Base-by-base conservation (phyloP, 768 basidiomycete species). In the Rhizopogon sp. region DNA sequence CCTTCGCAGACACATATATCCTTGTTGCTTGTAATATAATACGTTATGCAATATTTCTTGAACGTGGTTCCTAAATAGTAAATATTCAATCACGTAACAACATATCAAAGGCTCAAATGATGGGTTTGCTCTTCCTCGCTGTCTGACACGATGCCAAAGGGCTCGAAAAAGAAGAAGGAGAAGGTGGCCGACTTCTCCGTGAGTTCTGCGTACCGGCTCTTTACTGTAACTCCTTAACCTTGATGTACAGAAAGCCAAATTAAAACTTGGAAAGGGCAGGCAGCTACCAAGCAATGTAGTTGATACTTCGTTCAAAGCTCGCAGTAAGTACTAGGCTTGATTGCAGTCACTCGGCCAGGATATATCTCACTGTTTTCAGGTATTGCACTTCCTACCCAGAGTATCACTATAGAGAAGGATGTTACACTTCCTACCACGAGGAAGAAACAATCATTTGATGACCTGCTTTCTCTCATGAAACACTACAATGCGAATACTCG, bases 191-290 rank as follows among this genome's bases (percentile, higher is more conserved):
- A 98, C 69, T 97, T 98, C 62, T 79, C 84, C 28, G 93, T 90
- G 67, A 74, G 66, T 17, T 44, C 14, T 35, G n/a, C 41, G 13
- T 45, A n/a, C 6, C 22, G 35, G 49, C 42, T 9, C 43, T 42
- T 40, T 56, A 55, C 55, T 10, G 50, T 39, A 37, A 37, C 13
- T 55, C 25, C 14, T 22, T 28, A 16, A 37, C 44, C 14, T 55
- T 13, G 29, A 40, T 55, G 29, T 33, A 25, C 69, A 98, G 93
- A 98, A 94, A 92, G 85, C 92, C 25, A 98, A 90, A 70, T 79
- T 97, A 39, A 99, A 97, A 71, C 88, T 99, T 49, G 96, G 96
- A 37, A 99, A 96, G 69, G 93, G 91, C 43, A 98, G 95, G 70
- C 82, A 88, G 62, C 67, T 75, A 9, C 78, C 93, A 9, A 78